Evolutionary conservation across 768 basidiomycete genomes (phyloP).

Genomic region (Ephemerocybe angulata): DNA sequence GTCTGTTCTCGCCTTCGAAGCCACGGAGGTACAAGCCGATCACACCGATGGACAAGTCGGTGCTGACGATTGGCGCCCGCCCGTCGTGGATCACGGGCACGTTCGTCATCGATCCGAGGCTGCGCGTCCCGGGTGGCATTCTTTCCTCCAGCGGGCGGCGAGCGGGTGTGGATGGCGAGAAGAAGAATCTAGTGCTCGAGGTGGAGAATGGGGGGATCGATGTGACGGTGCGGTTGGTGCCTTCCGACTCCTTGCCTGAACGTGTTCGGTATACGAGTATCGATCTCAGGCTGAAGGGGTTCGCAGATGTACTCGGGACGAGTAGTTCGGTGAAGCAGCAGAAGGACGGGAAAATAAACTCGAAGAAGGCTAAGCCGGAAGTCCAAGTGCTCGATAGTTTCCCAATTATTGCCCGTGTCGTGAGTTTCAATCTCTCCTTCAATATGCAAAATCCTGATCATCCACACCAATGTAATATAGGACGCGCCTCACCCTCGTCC

Average conservation of each 20-base stretch:
- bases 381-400: too few relatives aligned
- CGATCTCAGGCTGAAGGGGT: conserved; percentile 26
- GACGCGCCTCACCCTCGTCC: conserved; percentile 35
- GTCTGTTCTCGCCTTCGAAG: not conserved
- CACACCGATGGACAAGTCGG: too few relatives aligned
- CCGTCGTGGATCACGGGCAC: conserved; percentile 8
- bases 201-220: conserved; percentile 40
- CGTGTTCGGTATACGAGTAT: conserved; percentile 25
- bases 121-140: not conserved
- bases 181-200: conserved; percentile 37
- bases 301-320: not conserved
- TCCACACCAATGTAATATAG: conserved; percentile 15
- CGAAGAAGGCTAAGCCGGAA: not conserved
- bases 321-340: not conserved
- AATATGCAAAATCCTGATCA: not conserved
- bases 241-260: conserved; percentile 14
- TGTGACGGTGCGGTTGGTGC: conserved; percentile 38
- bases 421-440: conserved; percentile 19
- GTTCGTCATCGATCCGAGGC: conserved; percentile 9
- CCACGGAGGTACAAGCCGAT: not conserved
- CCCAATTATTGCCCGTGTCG: conserved; percentile 37
- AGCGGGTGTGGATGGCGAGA: not conserved
- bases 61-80: not conserved
- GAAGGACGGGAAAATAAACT: conserved; percentile 14
- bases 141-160: not conserved